A percentile compares a stretch with the other conserved stretches of the same genome.
These are phyloP conservation scores for Eucalyptus pauciflora DNA, from an alignment of 345 rosid species.

Conservation along the genomic window DNA sequence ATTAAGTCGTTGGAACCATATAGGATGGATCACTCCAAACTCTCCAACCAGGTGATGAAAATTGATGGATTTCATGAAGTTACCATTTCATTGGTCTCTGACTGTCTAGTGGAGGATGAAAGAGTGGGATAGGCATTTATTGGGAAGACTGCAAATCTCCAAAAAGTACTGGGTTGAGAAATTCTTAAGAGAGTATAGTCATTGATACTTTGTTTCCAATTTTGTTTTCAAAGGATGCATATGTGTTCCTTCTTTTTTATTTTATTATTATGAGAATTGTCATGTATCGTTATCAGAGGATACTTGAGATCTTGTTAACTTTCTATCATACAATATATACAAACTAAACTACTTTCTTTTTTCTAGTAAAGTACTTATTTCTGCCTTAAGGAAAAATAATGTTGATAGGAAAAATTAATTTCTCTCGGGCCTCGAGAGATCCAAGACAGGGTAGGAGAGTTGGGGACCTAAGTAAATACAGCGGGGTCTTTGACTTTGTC, in stretches of 20 bases:
- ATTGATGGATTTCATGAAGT: not conserved
- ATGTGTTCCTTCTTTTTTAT: not conserved
- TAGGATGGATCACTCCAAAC: not conserved
- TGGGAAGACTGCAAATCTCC: not conserved
- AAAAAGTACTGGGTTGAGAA: not conserved
- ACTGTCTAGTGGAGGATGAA: not conserved
- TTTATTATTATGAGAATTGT: not conserved
- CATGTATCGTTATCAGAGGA: not conserved
- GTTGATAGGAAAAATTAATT: not conserved
- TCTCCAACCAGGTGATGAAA: not conserved
- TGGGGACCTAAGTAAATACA: not conserved
- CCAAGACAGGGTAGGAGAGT: too few species aligned
- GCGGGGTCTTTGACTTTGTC: accelerated
- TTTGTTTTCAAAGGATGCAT: not conserved
- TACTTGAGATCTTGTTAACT: not conserved
- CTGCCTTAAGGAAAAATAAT: not conserved
- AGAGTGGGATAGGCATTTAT: not conserved
- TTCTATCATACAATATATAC: not conserved
- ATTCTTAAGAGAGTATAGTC: not conserved
- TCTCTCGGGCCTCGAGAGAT: too few species aligned
- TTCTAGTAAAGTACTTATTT: not conserved
- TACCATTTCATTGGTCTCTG: not conserved
- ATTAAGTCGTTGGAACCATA: not conserved
- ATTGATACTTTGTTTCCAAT: not conserved
- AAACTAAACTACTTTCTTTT: not conserved